Evolutionary conservation across 345 rosid species (phyloP), one percentile per base, ranked within the genome.

Genomic region (Eucalyptus polyanthemos): DNA sequence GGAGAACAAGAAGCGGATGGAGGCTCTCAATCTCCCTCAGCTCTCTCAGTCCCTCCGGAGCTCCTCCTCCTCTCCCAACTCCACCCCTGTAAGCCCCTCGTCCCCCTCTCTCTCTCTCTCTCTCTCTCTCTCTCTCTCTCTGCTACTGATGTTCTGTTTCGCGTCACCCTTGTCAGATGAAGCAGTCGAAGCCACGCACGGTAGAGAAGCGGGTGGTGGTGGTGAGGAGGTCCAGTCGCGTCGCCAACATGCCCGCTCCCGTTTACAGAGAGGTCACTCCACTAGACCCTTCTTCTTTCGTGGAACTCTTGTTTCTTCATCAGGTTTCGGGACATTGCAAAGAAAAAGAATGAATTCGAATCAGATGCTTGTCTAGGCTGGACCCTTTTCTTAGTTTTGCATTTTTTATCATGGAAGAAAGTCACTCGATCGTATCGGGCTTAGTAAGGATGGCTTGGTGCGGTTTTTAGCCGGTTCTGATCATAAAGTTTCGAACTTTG

Each of bases 1-100:
- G 89, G 98, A 96, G 90, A 97, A 97, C 93, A 94, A 91, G 94
- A 95, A 95, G 93, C 91, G 98, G 87, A 95, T 96, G 99, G 98
- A 96, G 88, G 97, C 96, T 50, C 95, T 97, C 87, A 96, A 95
- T 89, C 94, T 96, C 76, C 94, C 93, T 29, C 88, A 89, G 88
- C 97, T 97, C 69, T 92, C 94, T 86, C 94, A 62, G 54, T 93
- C 93, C 90, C 96, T 97, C 89, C 90, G 90, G 9, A 86, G 89
- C 14, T 50, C 91, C 37, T 54, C 91, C 37, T 58, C 88, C 47
- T 88, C 96, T 27, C 89, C 92, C 89, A 90, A 94, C 87, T 91
- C 93, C 87, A 91, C 95, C 62, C 95, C 95, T 17, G 96, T 94
- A 89, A 88, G 8, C 86, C 22, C 51, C 90, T 67, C 16, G 5